These are phyloP conservation scores for Penicillium parvum DNA, from an alignment of 495 filamentous ascomycete species.

Conservation along the genomic window DNA sequence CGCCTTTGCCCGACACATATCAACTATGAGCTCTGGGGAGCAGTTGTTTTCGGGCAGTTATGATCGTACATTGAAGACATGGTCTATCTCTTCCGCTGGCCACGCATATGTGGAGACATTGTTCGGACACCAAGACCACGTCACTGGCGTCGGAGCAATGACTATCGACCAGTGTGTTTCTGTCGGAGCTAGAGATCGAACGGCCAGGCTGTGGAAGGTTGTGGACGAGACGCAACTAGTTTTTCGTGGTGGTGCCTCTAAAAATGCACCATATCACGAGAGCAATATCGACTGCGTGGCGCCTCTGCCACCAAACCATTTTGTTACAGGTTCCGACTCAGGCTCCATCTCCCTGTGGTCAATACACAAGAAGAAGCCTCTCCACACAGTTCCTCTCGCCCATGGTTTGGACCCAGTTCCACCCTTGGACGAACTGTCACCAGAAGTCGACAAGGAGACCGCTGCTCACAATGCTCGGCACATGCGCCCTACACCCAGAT, in stretches of 20 bases:
- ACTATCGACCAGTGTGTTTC: constrained; percentile 83
- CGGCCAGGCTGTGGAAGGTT: constrained; percentile 95
- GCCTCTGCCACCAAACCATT: constrained; percentile 82
- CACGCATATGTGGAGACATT: constrained; percentile 89
- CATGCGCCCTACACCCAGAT: constrained; percentile 56
- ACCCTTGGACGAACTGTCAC: constrained; percentile 64
- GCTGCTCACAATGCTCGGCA: constrained; percentile 51
- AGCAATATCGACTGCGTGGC: constrained; percentile 87
- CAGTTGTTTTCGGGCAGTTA: constrained; percentile 84
- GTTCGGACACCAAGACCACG: constrained; percentile 91
- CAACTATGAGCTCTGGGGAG: constrained; percentile 53
- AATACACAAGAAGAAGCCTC: constrained; percentile 88
- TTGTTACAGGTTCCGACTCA: constrained; percentile 90
- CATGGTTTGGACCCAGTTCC: constrained; percentile 71
- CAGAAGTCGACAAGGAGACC: constrained; percentile 58
- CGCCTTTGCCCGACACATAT: constrained; percentile 77
- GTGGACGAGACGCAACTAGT: constrained; percentile 92
- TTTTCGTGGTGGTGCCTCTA: constrained; percentile 73
- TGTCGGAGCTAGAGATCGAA: constrained; percentile 86
- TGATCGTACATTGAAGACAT: constrained; percentile 86
- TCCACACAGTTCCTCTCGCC: constrained; percentile 73
- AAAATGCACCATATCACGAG: constrained; percentile 56
- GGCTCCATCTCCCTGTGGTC: constrained; percentile 85
- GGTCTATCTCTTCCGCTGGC: constrained; percentile 59
- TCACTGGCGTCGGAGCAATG: constrained; percentile 77